Evolutionary conservation across 768 basidiomycete genomes (phyloP).

Genomic region (Naganishia kalamii): DNA sequence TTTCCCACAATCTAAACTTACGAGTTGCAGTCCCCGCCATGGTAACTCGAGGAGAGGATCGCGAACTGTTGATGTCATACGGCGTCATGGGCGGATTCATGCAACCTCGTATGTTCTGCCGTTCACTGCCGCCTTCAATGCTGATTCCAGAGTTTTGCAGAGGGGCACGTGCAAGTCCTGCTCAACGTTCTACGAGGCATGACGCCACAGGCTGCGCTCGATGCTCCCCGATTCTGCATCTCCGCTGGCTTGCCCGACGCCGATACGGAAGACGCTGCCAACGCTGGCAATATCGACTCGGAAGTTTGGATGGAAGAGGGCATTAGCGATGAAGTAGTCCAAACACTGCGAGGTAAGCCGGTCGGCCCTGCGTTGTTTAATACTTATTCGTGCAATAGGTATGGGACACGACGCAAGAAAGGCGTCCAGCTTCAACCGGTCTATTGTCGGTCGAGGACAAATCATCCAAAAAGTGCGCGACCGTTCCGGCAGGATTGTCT

Average conservation of each 20-base stretch:
- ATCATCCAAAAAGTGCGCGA: constrained; percentile 71
- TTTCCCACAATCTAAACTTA: not conserved
- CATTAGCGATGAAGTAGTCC: constrained; percentile 59
- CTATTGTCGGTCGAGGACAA: constrained; percentile 49
- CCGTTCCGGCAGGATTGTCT: constrained; percentile 64
- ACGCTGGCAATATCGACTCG: constrained; percentile 66
- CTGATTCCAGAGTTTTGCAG: not conserved
- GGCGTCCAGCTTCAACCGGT: constrained; percentile 58
- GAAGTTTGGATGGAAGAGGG: constrained; percentile 86
- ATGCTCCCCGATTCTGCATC: constrained; percentile 93
- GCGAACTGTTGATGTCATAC: constrained; percentile 76
- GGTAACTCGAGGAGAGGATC: constrained; percentile 59
- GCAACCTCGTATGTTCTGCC: constrained; percentile 56
- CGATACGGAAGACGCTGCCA: constrained; percentile 49
- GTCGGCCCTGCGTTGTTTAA: not conserved
- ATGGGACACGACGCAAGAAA: constrained; percentile 82
- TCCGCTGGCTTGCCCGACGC: constrained; percentile 70
- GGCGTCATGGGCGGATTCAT: constrained; percentile 43
- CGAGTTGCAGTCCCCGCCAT: constrained; percentile 62
- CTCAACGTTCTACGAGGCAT: constrained; percentile 82
- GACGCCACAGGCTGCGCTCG: constrained; percentile 80
- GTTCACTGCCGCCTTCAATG: no score
- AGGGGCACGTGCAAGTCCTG: constrained; percentile 92
- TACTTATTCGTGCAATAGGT: constrained; percentile 47
- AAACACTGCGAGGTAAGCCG: constrained; percentile 58